These are phyloP conservation scores for Nakazawaea molendinolei DNA, from an alignment of 805 yeast species.

Conservation along the genomic window DNA sequence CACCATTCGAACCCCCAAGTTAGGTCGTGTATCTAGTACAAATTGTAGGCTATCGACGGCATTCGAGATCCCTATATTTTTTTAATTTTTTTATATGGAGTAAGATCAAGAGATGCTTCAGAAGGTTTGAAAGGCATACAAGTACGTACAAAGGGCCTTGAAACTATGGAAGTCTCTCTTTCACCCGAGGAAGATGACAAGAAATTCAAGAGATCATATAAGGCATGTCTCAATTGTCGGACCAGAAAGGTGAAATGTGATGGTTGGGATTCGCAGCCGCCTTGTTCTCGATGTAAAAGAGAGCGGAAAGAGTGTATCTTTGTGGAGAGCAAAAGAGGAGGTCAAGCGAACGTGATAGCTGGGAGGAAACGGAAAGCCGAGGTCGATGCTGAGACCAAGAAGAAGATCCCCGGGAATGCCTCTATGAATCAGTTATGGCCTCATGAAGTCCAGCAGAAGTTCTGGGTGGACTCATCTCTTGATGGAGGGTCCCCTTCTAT, in stretches of 20 bases:
- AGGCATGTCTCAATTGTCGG: slow-evolving; percentile 84
- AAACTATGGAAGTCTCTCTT: too few species aligned
- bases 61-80: too few species aligned
- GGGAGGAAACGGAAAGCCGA: slow-evolving; percentile 14
- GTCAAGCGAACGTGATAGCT: slow-evolving; percentile 13
- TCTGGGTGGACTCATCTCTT: not conserved
- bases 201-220: slow-evolving; percentile 56
- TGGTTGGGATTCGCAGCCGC: slow-evolving; percentile 68
- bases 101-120: too few species aligned
- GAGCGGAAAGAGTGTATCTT: slow-evolving; percentile 79
- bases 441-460: slow-evolving; percentile 6
- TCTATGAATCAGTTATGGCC: slow-evolving; percentile 11
- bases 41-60: slow-evolving; percentile 2
- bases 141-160: too few species aligned
- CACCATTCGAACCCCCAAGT: too few species aligned
- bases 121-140: too few species aligned
- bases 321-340: slow-evolving; percentile 24
- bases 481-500: too few species aligned
- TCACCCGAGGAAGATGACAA: slow-evolving; percentile 2
- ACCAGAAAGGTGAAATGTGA: slow-evolving; percentile 83
- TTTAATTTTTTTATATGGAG: too few species aligned
- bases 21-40: too few species aligned
- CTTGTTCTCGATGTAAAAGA: slow-evolving; percentile 79
- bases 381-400: slow-evolving; percentile 1
- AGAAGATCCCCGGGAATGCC: slow-evolving; percentile 10